Percentiles rank a stretch among this genome's conserved stretches.
Conservation (phyloP, 2,329 filamentous ascomycete genomes). For the Penicillium sp. region DNA sequence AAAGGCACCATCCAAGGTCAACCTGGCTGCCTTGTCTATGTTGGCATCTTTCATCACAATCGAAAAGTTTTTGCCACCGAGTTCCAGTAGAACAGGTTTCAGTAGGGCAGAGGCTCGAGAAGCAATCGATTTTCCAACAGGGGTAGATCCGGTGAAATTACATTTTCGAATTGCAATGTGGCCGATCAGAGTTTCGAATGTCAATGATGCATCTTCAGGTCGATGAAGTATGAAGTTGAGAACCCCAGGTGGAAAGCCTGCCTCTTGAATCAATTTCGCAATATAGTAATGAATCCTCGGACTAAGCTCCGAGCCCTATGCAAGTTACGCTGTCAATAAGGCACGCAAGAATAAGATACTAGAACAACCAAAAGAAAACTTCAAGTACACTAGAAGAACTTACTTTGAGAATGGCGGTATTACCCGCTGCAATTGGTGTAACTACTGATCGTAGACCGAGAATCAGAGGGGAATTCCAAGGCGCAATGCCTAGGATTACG, state of each 20-base stretch:
- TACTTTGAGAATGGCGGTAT: constrained; percentile 68
- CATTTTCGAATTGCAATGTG: constrained; percentile 37
- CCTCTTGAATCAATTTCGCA: constrained; percentile 34
- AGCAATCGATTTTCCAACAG: constrained; percentile 41
- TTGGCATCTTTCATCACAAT: constrained; percentile 46
- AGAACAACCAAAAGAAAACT: too few relatives aligned
- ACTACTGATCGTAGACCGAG: constrained; percentile 49
- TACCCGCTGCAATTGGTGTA: constrained; percentile 65
- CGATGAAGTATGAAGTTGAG: constrained; percentile 38
- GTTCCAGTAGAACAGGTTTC: constrained; percentile 47
- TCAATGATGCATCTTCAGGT: constrained; percentile 28
- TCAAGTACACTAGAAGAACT: not conserved
- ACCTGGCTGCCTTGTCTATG: constrained; percentile 39
- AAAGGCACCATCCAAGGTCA: constrained; percentile 49
- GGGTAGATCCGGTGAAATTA: constrained; percentile 44
- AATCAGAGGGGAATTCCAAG: constrained; percentile 62
- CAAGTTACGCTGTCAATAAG: not conserved
- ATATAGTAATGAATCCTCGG: constrained; percentile 59
- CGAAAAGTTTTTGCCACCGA: constrained; percentile 46
- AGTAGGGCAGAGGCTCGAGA: constrained; percentile 34
- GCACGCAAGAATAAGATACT: too few relatives aligned
- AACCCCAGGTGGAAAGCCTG: constrained; percentile 41
- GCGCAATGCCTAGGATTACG: constrained; percentile 71
- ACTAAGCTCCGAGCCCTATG: constrained; percentile 56
- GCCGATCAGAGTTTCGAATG: constrained; percentile 36